Conservation (phyloP, 2,329 filamentous ascomycete species). For the Aspergillus tamarii region DNA sequence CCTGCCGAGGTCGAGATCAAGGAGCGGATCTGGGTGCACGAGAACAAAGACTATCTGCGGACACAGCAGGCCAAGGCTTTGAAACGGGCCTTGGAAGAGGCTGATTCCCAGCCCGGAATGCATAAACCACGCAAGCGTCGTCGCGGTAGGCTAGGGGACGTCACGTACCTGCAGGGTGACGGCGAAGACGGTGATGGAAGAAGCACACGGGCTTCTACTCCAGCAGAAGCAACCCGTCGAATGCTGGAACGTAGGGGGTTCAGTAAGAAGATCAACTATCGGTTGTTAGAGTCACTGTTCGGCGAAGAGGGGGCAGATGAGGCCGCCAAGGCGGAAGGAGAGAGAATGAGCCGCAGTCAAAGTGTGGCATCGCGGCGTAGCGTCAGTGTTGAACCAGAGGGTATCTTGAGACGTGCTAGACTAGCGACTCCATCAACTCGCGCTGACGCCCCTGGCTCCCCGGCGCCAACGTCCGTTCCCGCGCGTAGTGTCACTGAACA, state of each 20-base stretch:
- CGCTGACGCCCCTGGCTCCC: slow-evolving; percentile 21
- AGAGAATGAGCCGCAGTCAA: slow-evolving; percentile 34
- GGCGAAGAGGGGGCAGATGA: slow-evolving; percentile 39
- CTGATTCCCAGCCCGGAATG: slow-evolving; percentile 43
- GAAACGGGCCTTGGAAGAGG: slow-evolving; percentile 66
- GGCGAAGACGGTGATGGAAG: slow-evolving; percentile 65
- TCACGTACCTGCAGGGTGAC: slow-evolving; percentile 50
- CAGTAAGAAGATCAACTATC: slow-evolving; percentile 76
- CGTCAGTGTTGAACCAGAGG: slow-evolving; percentile 31
- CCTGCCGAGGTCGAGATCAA: slow-evolving; percentile 78
- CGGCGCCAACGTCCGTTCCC: slow-evolving; percentile 15
- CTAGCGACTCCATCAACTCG: slow-evolving; percentile 19
- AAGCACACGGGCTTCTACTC: slow-evolving; percentile 66
- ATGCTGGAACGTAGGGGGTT: slow-evolving; percentile 70
- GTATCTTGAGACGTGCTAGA: slow-evolving; percentile 20
- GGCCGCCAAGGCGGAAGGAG: slow-evolving; percentile 31
- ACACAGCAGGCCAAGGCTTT: slow-evolving; percentile 83
- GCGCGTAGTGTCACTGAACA: slow-evolving; percentile 7
- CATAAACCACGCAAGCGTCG: slow-evolving; percentile 55
- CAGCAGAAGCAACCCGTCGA: slow-evolving; percentile 69
- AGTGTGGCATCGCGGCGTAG: slow-evolving; percentile 36
- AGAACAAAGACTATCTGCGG: slow-evolving; percentile 92
- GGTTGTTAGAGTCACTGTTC: slow-evolving; percentile 43
- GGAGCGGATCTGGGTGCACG: slow-evolving; percentile 90
- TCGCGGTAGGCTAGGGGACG: slow-evolving; percentile 50